phyloP scores from a whole-genome alignment of 2,329 filamentous ascomycete genomes.

The Diaporthe citri region DNA sequence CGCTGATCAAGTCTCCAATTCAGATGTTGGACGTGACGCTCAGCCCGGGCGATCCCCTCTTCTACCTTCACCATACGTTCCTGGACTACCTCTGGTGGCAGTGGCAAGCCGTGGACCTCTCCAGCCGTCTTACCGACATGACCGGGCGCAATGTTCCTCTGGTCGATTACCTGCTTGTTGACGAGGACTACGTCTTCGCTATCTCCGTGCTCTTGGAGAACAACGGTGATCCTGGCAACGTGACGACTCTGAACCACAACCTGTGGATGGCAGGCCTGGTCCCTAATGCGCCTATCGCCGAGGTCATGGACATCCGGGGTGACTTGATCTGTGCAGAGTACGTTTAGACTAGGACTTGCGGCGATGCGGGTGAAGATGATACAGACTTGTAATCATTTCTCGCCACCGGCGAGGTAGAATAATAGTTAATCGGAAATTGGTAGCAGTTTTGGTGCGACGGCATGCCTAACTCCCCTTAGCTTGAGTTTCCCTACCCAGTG shows the following conservation, averaged over 20 bases:
- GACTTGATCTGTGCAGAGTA: conserved; percentile 29
- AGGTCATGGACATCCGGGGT: conserved; percentile 27
- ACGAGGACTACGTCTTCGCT: conserved; percentile 7
- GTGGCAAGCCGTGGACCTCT: conserved; percentile 27
- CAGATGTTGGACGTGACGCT: conserved; percentile 26
- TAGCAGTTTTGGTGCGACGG: neutral
- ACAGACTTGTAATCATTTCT: neutral
- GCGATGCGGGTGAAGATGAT: too few species aligned
- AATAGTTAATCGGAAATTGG: neutral
- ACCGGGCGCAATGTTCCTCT: conserved; percentile 14
- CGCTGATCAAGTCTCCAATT: neutral
- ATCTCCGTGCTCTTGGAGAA: conserved; percentile 9
- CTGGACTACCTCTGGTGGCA: conserved; percentile 34
- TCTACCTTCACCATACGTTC: conserved; percentile 33
- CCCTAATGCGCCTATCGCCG: conserved; percentile 17
- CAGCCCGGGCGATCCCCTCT: conserved; percentile 29
- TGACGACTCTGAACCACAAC: conserved; percentile 27
- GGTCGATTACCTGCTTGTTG: conserved; percentile 11
- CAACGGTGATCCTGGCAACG: conserved; percentile 26
- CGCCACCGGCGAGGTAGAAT: neutral
- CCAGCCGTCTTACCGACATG: conserved; percentile 9
- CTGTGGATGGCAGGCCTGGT: conserved; percentile 28
- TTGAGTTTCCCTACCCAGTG: neutral
- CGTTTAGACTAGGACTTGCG: neutral
- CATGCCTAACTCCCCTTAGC: neutral